phyloP scores from a whole-genome alignment of 768 basidiomycete genomes.

The Russula lepida region DNA sequence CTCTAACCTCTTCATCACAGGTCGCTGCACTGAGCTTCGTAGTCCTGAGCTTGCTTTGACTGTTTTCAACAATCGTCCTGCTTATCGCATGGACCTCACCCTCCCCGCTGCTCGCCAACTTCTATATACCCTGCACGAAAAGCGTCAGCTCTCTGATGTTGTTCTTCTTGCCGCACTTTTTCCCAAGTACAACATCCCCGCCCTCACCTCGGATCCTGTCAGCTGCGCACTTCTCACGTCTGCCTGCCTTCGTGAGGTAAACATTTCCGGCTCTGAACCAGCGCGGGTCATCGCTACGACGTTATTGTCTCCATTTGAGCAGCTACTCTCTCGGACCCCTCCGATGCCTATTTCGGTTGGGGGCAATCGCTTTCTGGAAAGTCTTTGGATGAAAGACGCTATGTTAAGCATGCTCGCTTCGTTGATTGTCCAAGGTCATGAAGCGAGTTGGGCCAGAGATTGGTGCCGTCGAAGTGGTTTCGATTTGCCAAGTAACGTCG shows the following conservation, averaged over 20 bases:
- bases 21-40: constrained; percentile 51
- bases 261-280: constrained; percentile 22
- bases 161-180: constrained; percentile 48
- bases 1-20: constrained; percentile 28
- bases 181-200: constrained; percentile 44
- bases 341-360: constrained; percentile 14
- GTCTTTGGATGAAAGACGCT: constrained; percentile 26
- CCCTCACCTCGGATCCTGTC: constrained; percentile 46
- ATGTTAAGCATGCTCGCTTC: background rate
- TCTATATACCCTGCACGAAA: constrained; percentile 44
- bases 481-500: background rate
- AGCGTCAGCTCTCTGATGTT: constrained; percentile 39
- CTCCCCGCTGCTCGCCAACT: constrained; percentile 46
- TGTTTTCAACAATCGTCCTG: constrained; percentile 53
- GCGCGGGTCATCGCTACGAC: constrained; percentile 34
- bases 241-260: constrained; percentile 44
- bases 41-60: constrained; percentile 50
- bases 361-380: constrained; percentile 25
- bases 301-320: constrained; percentile 36
- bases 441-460: background rate
- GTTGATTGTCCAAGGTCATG: background rate
- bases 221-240: constrained; percentile 48
- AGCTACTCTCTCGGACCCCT: constrained; percentile 24
- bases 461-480: constrained; percentile 16
- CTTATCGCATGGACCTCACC: constrained; percentile 47